Percentiles rank a stretch among this genome's conserved stretches.
phyloP scores from a whole-genome alignment of 202 grass and related monocot species.

The Zoysia matrella region DNA sequence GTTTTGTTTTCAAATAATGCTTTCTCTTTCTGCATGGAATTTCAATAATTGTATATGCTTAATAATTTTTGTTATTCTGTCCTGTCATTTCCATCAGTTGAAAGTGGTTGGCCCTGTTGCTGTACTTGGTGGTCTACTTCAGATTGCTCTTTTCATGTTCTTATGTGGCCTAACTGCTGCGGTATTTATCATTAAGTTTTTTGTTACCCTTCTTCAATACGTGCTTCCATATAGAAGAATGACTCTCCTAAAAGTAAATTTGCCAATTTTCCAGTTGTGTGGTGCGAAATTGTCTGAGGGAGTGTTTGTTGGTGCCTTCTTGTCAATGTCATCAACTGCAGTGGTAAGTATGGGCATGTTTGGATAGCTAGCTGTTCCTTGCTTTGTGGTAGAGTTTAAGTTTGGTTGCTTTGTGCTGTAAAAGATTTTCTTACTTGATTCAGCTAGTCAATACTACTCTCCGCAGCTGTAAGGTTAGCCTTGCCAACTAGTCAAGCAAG shows the following conservation, averaged over 20 bases:
- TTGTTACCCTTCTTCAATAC: slow-evolving; percentile 12
- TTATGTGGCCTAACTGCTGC: slow-evolving; percentile 94
- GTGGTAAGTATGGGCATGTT: slow-evolving; percentile 60
- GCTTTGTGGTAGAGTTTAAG: too few species aligned
- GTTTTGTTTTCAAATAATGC: slow-evolving; percentile 7
- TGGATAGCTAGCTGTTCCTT: too few species aligned
- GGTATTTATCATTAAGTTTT: slow-evolving; percentile 53
- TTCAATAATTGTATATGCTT: slow-evolving; percentile 20
- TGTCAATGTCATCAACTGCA: slow-evolving; percentile 99
- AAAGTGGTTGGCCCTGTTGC: slow-evolving; percentile 89
- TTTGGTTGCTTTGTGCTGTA: too few species aligned
- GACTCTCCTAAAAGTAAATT: slow-evolving; percentile 27
- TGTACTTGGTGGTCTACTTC: slow-evolving; percentile 96
- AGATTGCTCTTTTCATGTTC: slow-evolving; percentile 97
- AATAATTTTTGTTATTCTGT: slow-evolving; percentile 35
- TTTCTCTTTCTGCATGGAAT: slow-evolving; percentile 22
- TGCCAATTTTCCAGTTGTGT: slow-evolving; percentile 67
- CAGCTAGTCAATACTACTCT: too few species aligned
- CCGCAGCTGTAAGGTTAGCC: too few species aligned
- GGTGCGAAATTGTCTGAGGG: slow-evolving; percentile 92
- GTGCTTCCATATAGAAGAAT: slow-evolving; percentile 34
- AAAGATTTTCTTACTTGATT: too few species aligned
- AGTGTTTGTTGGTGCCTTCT: slow-evolving; percentile 96
- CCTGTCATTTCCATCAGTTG: slow-evolving; percentile 63
- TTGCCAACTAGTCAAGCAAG: too few species aligned